These are phyloP conservation scores for Trichoderma gamsii DNA, from an alignment of 495 filamentous ascomycete genomes.

Conservation along the genomic window DNA sequence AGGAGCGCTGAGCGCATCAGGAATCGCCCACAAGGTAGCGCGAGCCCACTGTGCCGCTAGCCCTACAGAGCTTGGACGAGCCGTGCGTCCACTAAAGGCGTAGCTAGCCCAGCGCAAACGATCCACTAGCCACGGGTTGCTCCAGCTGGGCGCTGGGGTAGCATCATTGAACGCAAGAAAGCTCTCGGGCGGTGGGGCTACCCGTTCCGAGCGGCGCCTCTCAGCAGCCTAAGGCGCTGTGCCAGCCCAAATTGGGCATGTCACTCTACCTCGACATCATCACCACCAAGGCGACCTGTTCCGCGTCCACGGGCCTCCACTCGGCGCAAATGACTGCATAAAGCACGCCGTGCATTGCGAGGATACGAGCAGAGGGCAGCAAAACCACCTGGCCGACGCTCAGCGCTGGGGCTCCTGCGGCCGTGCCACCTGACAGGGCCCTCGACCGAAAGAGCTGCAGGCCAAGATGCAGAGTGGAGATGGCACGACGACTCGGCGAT, in stretches of 20 bases:
- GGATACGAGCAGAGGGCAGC: slow-evolving; percentile 4
- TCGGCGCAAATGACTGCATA: not conserved
- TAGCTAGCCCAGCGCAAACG: not conserved
- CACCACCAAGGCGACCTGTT: not conserved
- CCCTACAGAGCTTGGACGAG: not conserved
- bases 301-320: not conserved
- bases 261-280: slow-evolving; percentile 14
- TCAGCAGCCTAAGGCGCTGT: not conserved
- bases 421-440: slow-evolving; percentile 10
- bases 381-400: slow-evolving; percentile 8
- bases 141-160: slow-evolving; percentile 5
- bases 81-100: not conserved
- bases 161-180: not conserved
- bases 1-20: not conserved
- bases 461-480: not conserved
- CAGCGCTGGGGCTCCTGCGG: slow-evolving; percentile 11
- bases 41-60: not conserved
- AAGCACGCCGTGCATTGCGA: slow-evolving; percentile 1
- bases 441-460: slow-evolving; percentile 1
- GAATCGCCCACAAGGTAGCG: not conserved
- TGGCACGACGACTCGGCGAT: not conserved
- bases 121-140: not conserved
- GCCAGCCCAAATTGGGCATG: slow-evolving; percentile 5
- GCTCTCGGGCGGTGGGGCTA: not conserved
- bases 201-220: slow-evolving; percentile 9